Evolutionary conservation across 208 protist species (phyloP).

Genomic region (Leishmania turanica): DNA sequence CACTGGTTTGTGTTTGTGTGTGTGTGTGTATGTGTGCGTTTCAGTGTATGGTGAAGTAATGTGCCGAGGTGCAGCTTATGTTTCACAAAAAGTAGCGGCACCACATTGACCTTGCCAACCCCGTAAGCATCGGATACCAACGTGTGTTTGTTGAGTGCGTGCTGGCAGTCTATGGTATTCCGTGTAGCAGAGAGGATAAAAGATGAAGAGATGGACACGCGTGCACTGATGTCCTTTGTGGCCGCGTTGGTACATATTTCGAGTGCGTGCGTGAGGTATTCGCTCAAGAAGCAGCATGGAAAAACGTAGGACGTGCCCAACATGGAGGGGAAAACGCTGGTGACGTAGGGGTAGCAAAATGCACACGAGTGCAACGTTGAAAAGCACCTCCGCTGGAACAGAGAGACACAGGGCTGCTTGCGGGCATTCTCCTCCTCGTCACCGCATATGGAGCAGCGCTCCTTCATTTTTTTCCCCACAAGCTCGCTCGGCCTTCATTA

Average conservation of each 20-base stretch:
- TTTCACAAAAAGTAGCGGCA: neutral
- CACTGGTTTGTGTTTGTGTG: neutral
- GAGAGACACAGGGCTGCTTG: neutral
- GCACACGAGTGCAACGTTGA: neutral
- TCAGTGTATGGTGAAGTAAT: slow-evolving; percentile 1
- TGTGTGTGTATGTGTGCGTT: neutral
- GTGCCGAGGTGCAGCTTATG: neutral
- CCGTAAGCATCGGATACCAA: neutral
- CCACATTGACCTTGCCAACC: neutral
- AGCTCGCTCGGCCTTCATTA: neutral
- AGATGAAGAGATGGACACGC: neutral
- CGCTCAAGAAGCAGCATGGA: neutral
- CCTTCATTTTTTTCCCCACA: neutral
- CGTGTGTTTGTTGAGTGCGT: neutral
- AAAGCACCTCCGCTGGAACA: neutral
- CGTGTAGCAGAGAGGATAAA: slow-evolving; percentile 15
- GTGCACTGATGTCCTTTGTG: neutral
- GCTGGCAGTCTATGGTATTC: neutral
- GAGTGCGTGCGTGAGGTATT: neutral
- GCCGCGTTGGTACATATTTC: neutral
- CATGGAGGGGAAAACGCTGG: neutral
- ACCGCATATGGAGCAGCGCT: neutral
- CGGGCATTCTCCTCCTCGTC: slow-evolving; percentile 5
- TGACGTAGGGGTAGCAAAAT: neutral
- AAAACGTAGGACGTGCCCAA: neutral